Evolutionary conservation across 371 early-diverging fungal genomes (phyloP), one percentile per base, ranked within the genome.

Genomic region (Fennellomyces sp.): DNA sequence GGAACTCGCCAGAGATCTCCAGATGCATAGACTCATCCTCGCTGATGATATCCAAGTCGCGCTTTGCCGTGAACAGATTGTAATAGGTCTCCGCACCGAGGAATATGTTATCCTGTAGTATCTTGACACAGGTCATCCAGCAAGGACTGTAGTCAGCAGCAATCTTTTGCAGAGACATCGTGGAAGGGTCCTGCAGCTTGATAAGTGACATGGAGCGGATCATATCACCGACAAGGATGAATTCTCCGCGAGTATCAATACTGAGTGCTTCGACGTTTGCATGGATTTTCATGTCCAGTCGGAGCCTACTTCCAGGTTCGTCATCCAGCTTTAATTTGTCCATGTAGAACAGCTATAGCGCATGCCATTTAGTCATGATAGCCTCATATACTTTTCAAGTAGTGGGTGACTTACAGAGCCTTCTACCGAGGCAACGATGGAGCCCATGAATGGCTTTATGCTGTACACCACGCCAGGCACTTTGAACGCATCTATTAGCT

Each of bases 211-310:
- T 83, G 0, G 94, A 94, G 36, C 87, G 83, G 81, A 96, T 87
- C 59, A 97, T 45, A 69, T 97, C 98, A n/a, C 93, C 97, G 3
- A 95, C 91, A 0, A 91, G 68, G 27, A 96, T 64, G 31, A 80
- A 78, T 58, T 93, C 88, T 13, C 90, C 93, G 10, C 68, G 69
- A 0, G 80, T 77, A 12, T 90, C 84, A 42, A 94, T 48, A 5
- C 71, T 67, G 11, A 92, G 59, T 1, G 84, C 75, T 11, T 86
- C 30, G 2, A 87, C 80, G 60, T 91, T 87, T 12, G 88, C 86
- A 51, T 79, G 80, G 19, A 74, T 4, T 56, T 76, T 66, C 17
- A 66, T 49, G 55, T 69, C 59, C 58, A 76, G 65, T 5, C 49
- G 25, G 15, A 74, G 38, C 28, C 64, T 48, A 33, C 66, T 56